Evolutionary conservation across 192 early-diverging fungal species (phyloP).

Genomic region (Podila clonocystis): DNA sequence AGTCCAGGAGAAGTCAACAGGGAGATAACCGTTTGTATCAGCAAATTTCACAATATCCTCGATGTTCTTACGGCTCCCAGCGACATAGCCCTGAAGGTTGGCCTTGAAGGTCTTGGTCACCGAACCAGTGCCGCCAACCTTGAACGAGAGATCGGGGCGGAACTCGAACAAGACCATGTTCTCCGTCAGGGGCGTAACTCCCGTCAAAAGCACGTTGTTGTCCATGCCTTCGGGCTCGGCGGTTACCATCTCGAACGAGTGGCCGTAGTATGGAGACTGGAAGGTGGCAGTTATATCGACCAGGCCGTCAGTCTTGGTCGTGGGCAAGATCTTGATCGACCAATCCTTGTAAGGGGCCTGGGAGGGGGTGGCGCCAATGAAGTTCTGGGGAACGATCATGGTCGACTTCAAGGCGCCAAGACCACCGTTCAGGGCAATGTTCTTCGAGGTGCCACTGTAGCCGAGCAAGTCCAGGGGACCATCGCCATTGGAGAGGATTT

Average conservation of each 20-base stretch:
- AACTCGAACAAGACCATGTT: slow-evolving; percentile 15
- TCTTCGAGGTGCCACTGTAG: not conserved
- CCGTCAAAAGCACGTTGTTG: slow-evolving; percentile 1
- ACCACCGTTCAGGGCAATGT: slow-evolving; percentile 31
- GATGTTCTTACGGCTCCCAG: not conserved
- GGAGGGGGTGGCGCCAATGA: slow-evolving; percentile 17
- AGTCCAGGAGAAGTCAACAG: slow-evolving; percentile 1
- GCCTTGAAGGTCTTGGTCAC: slow-evolving; percentile 22
- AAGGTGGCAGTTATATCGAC: slow-evolving; percentile 29
- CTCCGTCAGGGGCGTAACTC: not conserved
- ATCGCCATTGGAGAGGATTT: not conserved
- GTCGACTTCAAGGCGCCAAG: slow-evolving; percentile 5
- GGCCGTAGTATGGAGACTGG: slow-evolving; percentile 43
- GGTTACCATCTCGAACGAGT: slow-evolving; percentile 4
- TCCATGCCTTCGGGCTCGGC: not conserved
- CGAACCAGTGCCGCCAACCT: slow-evolving; percentile 15
- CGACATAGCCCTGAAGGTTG: not conserved
- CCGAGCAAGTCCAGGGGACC: slow-evolving; percentile 9
- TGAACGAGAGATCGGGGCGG: slow-evolving; percentile 9
- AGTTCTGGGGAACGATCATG: slow-evolving; percentile 9
- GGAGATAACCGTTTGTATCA: slow-evolving; percentile 9
- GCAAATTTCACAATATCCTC: slow-evolving; percentile 12
- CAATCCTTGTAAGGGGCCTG: slow-evolving; percentile 36
- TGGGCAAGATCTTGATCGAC: slow-evolving; percentile 17
- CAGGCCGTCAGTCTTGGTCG: not conserved